These are phyloP conservation scores for Cordia subcordata DNA, from an alignment of 257 asterid species.

Conservation along the genomic window DNA sequence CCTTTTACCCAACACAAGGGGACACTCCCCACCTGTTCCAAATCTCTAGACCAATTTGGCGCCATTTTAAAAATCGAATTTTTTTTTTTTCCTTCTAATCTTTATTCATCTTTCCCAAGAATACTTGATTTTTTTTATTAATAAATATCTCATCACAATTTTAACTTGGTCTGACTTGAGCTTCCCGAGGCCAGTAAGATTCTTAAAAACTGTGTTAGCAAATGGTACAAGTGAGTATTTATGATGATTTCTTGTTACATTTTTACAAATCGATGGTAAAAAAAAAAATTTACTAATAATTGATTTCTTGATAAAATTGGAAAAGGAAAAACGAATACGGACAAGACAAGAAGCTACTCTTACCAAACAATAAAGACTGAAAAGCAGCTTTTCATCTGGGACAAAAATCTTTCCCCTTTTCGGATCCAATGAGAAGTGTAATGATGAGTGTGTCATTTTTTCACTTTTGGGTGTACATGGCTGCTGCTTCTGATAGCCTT, in stretches of 20 bases:
- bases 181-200: conserved; percentile 2
- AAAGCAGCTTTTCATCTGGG: conserved; percentile 12
- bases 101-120: conserved; percentile 13
- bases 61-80: background rate
- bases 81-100: conserved; percentile 11
- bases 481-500: conserved; percentile 43
- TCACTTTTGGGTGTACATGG: conserved; percentile 25
- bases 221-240: too few species aligned
- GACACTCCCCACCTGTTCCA: conserved; percentile 34
- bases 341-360: too few species aligned
- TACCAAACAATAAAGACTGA: conserved; percentile 8
- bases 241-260: background rate
- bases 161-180: background rate
- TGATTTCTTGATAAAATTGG: too few species aligned
- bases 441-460: conserved; percentile 32
- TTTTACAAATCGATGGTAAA: too few species aligned
- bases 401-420: conserved; percentile 15
- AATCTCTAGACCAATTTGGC: conserved; percentile 36
- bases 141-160: background rate
- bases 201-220: background rate
- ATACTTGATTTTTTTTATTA: background rate
- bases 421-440: conserved; percentile 41
- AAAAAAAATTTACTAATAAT: too few species aligned
- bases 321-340: too few species aligned
- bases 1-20: conserved; percentile 31